Evolutionary conservation across 2,329 filamentous ascomycete genomes (phyloP).

Genomic region (Fusarium scirpi): DNA sequence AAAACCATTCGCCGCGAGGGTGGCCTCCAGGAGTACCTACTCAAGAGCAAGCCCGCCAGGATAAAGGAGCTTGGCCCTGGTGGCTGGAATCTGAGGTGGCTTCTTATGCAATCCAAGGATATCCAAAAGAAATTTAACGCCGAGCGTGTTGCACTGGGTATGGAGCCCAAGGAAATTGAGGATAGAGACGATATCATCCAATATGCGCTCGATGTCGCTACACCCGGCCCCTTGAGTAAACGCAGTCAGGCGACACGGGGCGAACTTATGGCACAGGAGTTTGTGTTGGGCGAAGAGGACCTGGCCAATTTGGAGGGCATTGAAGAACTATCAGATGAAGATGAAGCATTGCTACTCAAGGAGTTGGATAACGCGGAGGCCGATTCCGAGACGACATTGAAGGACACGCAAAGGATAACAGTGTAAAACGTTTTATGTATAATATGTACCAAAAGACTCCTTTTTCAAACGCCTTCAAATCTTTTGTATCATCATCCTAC

Average conservation of each 20-base stretch:
- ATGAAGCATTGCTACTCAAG: constrained; percentile 49
- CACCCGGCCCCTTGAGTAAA: constrained; percentile 54
- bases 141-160: constrained; percentile 74
- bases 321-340: constrained; percentile 57
- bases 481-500: constrained; percentile 41
- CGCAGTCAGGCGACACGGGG: constrained; percentile 54
- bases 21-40: constrained; percentile 90
- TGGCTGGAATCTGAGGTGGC: constrained; percentile 91
- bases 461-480: constrained; percentile 44
- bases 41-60: constrained; percentile 81
- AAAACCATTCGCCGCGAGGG: constrained; percentile 85
- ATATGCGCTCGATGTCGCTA: constrained; percentile 58
- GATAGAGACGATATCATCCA: constrained; percentile 55
- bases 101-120: constrained; percentile 80
- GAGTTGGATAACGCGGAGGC: constrained; percentile 50
- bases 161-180: constrained; percentile 59
- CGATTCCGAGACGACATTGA: constrained; percentile 10
- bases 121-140: constrained; percentile 74
- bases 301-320: constrained; percentile 54
- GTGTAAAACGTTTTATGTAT: constrained; percentile 45
- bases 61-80: constrained; percentile 89
- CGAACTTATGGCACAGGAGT: constrained; percentile 57
- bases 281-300: constrained; percentile 60
- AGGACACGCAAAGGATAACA: constrained; percentile 31
- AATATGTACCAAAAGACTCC: constrained; percentile 47